phyloP scores from a whole-genome alignment of 1,139 yeast genomes.

The Diutina ranongensis region DNA sequence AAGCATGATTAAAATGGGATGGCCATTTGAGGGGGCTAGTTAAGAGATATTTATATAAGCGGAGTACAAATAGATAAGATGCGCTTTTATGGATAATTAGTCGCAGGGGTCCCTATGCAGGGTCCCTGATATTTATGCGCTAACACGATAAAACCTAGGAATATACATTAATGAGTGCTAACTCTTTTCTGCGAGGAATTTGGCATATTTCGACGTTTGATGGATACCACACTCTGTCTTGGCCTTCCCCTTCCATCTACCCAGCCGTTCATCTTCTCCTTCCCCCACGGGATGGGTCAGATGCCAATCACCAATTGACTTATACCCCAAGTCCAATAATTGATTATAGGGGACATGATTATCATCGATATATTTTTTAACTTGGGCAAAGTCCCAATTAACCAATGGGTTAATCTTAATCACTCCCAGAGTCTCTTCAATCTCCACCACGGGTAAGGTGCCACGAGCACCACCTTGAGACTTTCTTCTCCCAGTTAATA shows the following conservation, averaged over 20 bases:
- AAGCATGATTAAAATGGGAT: background rate
- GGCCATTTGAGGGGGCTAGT: too few relatives aligned
- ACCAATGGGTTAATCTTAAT: constrained; percentile 85
- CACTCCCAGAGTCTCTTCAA: constrained; percentile 56
- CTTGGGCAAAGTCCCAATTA: constrained; percentile 70
- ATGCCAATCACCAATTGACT: constrained; percentile 93
- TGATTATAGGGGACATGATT: constrained; percentile 78
- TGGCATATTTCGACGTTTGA: constrained; percentile 59
- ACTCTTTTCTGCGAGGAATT: too few relatives aligned
- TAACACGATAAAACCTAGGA: too few relatives aligned
- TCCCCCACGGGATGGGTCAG: constrained; percentile 83
- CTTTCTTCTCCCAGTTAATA: constrained; percentile 83
- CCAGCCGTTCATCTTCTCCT: constrained; percentile 92
- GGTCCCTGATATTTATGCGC: too few relatives aligned
- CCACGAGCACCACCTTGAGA: constrained; percentile 85
- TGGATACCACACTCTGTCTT: constrained; percentile 98
- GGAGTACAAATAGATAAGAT: too few relatives aligned
- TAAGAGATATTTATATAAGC: too few relatives aligned
- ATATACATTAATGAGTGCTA: too few relatives aligned
- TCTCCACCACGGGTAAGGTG: constrained; percentile 62
- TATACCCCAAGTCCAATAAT: constrained; percentile 74
- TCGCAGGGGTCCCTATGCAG: too few relatives aligned
- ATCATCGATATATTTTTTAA: constrained; percentile 54
- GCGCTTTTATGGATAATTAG: too few relatives aligned
- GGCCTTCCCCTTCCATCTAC: constrained; percentile 89